Conservation (phyloP, 2,329 filamentous ascomycete species). For the Metarhizium album region DNA sequence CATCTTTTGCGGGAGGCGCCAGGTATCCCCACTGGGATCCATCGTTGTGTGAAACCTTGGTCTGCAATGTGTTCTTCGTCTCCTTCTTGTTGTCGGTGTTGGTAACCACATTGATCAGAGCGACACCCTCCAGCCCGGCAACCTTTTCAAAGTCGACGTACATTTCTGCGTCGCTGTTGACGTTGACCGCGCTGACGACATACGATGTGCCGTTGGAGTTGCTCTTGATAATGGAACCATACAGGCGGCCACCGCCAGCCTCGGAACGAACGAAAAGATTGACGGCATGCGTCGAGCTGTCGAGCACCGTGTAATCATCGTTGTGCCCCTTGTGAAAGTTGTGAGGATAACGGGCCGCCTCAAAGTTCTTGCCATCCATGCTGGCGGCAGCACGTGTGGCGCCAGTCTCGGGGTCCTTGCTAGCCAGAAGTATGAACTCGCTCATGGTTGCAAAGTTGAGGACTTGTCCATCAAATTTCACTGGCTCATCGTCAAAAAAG, state of each 20-base stretch:
- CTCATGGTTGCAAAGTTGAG: constrained; percentile 88
- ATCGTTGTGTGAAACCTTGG: constrained; percentile 93
- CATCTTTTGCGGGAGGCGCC: constrained; percentile 58
- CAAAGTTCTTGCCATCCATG: constrained; percentile 74
- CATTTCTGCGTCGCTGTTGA: constrained; percentile 67
- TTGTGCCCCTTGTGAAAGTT: constrained; percentile 73
- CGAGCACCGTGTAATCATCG: constrained; percentile 81
- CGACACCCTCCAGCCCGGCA: constrained; percentile 80
- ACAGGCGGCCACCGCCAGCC: constrained; percentile 50
- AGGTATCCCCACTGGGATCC: constrained; percentile 78
- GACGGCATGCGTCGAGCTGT: constrained; percentile 88
- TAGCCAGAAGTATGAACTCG: constrained; percentile 88
- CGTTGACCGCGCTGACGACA: constrained; percentile 66
- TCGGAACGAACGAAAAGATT: constrained; percentile 88
- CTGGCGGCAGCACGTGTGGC: constrained; percentile 71
- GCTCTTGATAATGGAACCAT: constrained; percentile 88
- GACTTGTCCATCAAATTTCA: constrained; percentile 45
- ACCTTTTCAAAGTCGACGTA: constrained; percentile 97
- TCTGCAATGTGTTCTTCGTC: constrained; percentile 74
- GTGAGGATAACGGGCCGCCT: constrained; percentile 72
- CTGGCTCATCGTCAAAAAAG: constrained; percentile 51
- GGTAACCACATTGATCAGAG: constrained; percentile 72
- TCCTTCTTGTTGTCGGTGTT: constrained; percentile 66
- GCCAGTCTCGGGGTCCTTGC: constrained; percentile 55
- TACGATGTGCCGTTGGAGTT: constrained; percentile 98